Base-by-base conservation (phyloP, 805 yeast genomes). In the Schizosaccharomyces cryophilus region DNA sequence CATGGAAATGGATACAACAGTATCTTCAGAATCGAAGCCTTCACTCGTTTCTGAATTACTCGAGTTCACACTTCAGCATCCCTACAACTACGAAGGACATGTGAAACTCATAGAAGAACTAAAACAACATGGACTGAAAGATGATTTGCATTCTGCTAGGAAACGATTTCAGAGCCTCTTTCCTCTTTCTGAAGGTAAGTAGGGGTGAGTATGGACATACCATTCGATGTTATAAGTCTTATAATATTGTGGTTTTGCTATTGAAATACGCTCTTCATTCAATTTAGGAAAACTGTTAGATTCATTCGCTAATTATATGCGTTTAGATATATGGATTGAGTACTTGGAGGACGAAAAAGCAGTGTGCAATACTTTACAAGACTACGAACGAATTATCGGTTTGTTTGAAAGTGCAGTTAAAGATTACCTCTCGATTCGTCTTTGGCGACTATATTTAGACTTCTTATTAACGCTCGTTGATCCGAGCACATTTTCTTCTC, bases 361-460 rank as follows among this genome's bases (percentile, higher is more conserved):
- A 51, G n/a, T 17, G 19, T 51, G 56, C 26, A 51, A 29, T 17
- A 29, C 35, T 42, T 62, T 58, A 19, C 61, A 61, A 13, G 64
- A 60, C 31, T 60, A 59, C 17, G 42, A 61, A 1, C 38, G 42
- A 42, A 9, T 62, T 26, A 42, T 61, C 29, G 62, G 61, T 31
- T 38, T 64, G 35, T 54, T 62, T 58, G 51, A 59, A 29, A 45
- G 38, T 15, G 62, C 65, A 48, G 64, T 64, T 3, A 55, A 11
- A 4, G 66, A 64, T 35, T 51, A 62, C 29, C 55, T 62, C 15
- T 59, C 62, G 13, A 63, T 62, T 13, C 45, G 24, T 40, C 58
- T 62, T 30, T 64, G 66, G 66, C 30, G 54, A 13, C 45, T 62
- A 26, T 64, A 64, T 42, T 35, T 64, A 6, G 61, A 59, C 5